A percentile compares a stretch with the other conserved stretches of the same genome.
Evolutionary conservation across 169 alveolate species (phyloP).

Genomic region (Plasmodium gallinaceum): DNA sequence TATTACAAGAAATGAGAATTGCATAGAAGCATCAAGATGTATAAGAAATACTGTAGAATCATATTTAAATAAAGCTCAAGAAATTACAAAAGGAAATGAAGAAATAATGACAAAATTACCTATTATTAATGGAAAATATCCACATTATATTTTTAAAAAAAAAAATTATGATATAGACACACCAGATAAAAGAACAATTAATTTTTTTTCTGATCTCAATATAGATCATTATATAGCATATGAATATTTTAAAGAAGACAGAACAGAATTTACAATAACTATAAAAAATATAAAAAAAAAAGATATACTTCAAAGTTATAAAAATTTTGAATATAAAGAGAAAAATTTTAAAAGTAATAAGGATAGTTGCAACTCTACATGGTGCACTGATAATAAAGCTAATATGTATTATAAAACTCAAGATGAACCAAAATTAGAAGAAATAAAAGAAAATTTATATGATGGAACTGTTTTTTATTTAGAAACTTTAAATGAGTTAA

Average conservation of each 20-base stretch:
- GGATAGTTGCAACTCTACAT: too few relatives aligned
- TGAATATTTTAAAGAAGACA: slow-evolving; percentile 52
- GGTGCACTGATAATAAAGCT: background rate
- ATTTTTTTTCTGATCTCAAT: slow-evolving; percentile 6
- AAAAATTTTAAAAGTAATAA: background rate
- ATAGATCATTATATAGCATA: slow-evolving; percentile 53
- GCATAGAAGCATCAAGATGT: slow-evolving; percentile 7
- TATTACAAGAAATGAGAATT: slow-evolving; percentile 1
- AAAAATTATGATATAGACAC: background rate
- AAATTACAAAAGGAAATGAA: slow-evolving; percentile 19
- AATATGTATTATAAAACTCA: background rate
- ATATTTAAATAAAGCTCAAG: slow-evolving; percentile 32
- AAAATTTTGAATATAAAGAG: background rate
- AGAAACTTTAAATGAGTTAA: slow-evolving; percentile 49
- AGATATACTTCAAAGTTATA: background rate
- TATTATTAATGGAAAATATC: slow-evolving; percentile 63
- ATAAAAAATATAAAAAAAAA: background rate
- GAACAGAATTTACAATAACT: slow-evolving; percentile 46
- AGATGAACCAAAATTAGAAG: background rate
- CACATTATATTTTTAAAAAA: slow-evolving; percentile 51
- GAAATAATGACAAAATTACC: slow-evolving; percentile 46
- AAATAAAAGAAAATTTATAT: background rate
- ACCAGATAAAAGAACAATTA: slow-evolving; percentile 26
- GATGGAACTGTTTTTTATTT: slow-evolving; percentile 37
- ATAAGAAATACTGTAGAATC: slow-evolving; percentile 30